Evolutionary conservation across 352 stramenopile species (phyloP).

Genomic region (Aphanomyces cochlioides): DNA sequence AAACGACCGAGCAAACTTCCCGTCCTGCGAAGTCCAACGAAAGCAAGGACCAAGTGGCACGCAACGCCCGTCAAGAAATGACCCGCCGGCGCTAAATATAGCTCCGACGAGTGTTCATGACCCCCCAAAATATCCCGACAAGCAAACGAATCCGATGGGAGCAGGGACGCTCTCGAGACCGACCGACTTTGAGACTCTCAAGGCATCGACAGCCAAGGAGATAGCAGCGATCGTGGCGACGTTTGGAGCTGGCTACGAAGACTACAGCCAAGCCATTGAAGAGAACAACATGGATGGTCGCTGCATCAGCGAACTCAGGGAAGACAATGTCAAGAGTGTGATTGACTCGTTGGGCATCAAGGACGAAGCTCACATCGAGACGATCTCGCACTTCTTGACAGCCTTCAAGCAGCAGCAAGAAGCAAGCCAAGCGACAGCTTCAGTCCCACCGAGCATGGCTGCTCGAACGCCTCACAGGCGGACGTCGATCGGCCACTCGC

Average conservation of each 20-base stretch:
- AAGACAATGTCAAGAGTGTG: background rate
- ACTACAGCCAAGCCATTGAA: background rate
- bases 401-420: background rate
- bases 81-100: no score
- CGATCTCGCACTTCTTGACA: background rate
- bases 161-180: constrained; percentile 6
- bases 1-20: constrained; percentile 2
- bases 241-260: background rate
- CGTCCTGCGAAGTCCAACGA: constrained; percentile 10
- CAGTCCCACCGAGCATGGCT: background rate
- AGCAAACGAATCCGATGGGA: background rate
- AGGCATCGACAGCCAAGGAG: background rate
- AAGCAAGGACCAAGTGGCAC: background rate
- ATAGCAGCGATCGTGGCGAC: background rate
- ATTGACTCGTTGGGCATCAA: background rate
- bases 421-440: no score
- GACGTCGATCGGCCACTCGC: background rate
- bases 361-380: background rate
- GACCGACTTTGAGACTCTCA: constrained; percentile 6
- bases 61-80: background rate
- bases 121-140: no score
- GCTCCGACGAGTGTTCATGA: no score
- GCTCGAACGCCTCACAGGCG: no score
- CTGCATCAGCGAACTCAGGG: background rate
- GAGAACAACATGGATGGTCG: background rate